phyloP scores from a whole-genome alignment of 768 basidiomycete genomes.

The Crucibulum laeve region DNA sequence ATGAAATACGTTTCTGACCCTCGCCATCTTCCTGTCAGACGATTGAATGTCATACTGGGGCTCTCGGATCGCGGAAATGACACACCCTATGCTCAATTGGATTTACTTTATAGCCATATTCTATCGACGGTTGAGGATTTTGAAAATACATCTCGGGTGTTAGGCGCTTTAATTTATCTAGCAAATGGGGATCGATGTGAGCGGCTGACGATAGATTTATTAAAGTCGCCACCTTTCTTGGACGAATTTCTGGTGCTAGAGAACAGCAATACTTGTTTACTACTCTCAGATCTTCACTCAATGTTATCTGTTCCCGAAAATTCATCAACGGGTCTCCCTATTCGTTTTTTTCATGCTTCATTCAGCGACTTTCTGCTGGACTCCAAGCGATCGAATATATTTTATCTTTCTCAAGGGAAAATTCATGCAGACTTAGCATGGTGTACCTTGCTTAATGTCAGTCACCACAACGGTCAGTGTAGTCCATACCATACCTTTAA shows the following conservation, averaged over 20 bases:
- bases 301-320: not conserved
- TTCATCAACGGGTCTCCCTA: not conserved
- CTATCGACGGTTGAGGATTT: too few relatives aligned
- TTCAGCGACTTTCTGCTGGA: constrained; percentile 8
- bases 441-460: too few relatives aligned
- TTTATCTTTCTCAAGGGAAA: too few relatives aligned
- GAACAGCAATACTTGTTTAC: not conserved
- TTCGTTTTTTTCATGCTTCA: constrained; percentile 5
- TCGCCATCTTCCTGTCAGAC: constrained; percentile 1
- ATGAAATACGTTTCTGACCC: constrained; percentile 6
- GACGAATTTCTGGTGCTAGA: not conserved
- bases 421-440: too few relatives aligned
- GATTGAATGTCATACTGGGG: constrained; percentile 2
- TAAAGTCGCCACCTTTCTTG: not conserved
- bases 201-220: not conserved
- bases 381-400: not conserved
- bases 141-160: too few relatives aligned
- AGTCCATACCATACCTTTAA: too few relatives aligned
- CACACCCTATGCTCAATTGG: too few relatives aligned
- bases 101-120: too few relatives aligned
- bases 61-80: not conserved
- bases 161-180: too few relatives aligned
- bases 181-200: too few relatives aligned
- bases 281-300: not conserved
- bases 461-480: too few relatives aligned